Evolutionary conservation across 257 asterid species (phyloP).

Genomic region (Mitragyna speciosa): DNA sequence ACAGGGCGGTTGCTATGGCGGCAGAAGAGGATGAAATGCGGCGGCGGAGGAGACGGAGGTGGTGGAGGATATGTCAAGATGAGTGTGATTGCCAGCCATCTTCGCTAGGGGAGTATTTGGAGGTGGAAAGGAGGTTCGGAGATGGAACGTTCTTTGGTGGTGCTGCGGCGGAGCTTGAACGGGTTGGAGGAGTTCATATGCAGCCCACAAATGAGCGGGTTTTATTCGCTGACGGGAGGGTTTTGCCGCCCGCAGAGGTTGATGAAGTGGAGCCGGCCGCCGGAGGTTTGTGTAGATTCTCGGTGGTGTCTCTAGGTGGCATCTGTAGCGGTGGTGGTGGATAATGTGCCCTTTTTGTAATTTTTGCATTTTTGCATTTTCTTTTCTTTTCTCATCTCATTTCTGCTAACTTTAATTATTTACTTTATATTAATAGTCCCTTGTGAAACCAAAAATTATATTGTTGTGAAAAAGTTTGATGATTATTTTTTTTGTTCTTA

Average conservation of each 20-base stretch:
- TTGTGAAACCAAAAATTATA: neutral
- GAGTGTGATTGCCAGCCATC: slow-evolving; percentile 61
- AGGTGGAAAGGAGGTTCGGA: slow-evolving; percentile 83
- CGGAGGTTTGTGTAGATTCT: slow-evolving; percentile 54
- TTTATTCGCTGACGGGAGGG: slow-evolving; percentile 83
- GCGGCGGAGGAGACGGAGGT: slow-evolving; percentile 59
- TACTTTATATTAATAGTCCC: neutral
- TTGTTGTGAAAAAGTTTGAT: neutral
- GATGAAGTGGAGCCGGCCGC: slow-evolving; percentile 47
- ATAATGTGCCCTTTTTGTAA: slow-evolving; percentile 10
- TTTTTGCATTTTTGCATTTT: neutral
- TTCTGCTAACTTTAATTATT: slow-evolving; percentile 5
- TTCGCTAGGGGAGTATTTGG: slow-evolving; percentile 80
- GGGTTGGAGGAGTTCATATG: slow-evolving; percentile 40
- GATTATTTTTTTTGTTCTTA: neutral
- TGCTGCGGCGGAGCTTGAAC: slow-evolving; percentile 70
- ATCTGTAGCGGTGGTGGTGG: slow-evolving; percentile 51
- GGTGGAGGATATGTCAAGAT: slow-evolving; percentile 90
- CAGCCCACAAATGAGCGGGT: slow-evolving; percentile 55
- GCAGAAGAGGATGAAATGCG: slow-evolving; percentile 39
- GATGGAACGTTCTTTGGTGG: slow-evolving; percentile 40
- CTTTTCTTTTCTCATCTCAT: neutral
- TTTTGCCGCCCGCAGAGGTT: slow-evolving; percentile 63
- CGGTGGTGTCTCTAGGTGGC: slow-evolving; percentile 49
- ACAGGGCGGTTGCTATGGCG: slow-evolving; percentile 16